These are phyloP conservation scores for Ettlia oleoabundans DNA, from an alignment of 139 green algal species.

Conservation along the genomic window DNA sequence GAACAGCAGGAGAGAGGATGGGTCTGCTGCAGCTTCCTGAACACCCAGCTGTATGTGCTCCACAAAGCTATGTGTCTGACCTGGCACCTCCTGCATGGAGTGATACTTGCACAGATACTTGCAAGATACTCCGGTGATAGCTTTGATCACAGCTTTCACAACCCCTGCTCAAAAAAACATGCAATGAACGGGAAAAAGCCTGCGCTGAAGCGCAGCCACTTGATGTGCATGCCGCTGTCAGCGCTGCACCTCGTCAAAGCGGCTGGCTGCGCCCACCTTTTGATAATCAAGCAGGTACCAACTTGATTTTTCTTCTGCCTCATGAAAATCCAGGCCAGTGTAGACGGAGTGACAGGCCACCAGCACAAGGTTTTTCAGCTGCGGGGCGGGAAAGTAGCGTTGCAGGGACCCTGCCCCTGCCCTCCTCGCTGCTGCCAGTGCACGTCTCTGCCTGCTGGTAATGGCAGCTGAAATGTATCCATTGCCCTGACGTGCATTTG, in stretches of 20 bases:
- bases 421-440: conserved; percentile 2
- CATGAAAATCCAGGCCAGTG: conserved; percentile 67
- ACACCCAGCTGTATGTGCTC: conserved; percentile 88
- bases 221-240: neutral
- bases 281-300: conserved; percentile 88
- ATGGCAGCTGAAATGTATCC: too few species aligned
- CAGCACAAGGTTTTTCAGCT: conserved; percentile 30
- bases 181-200: too few species aligned
- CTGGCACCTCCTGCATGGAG: conserved; percentile 47
- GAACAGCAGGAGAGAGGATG: conserved; percentile 78
- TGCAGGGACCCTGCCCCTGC: neutral
- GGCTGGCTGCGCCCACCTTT: conserved; percentile 43
- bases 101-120: neutral
- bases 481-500: neutral
- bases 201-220: too few species aligned
- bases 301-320: conserved; percentile 51
- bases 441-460: neutral
- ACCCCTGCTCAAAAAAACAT: too few species aligned
- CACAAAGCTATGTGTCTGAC: conserved; percentile 82
- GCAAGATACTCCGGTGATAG: neutral
- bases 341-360: conserved; percentile 85
- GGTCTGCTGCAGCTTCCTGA: conserved; percentile 69
- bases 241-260: neutral
- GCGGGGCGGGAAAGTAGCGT: conserved; percentile 10
- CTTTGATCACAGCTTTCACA: too few species aligned